These are phyloP conservation scores for Myxozyma monticola DNA, from an alignment of 805 yeast species.

Conservation along the genomic window DNA sequence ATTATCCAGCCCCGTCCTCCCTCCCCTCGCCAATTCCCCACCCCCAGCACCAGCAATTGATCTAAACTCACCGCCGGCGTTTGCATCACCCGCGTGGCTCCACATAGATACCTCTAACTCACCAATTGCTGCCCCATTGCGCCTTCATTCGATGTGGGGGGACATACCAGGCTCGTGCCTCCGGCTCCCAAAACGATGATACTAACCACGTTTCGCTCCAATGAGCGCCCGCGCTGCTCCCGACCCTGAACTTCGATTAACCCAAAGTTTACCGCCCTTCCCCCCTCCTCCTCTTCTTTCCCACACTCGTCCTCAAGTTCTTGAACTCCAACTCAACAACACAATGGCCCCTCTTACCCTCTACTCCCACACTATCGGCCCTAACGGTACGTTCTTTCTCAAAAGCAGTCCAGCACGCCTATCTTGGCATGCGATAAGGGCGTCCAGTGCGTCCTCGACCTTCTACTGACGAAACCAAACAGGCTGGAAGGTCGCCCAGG, in stretches of 20 bases:
- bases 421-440: neutral
- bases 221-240: neutral
- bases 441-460: too few species aligned
- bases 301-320: neutral
- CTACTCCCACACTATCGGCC: conserved; percentile 35
- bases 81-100: too few species aligned
- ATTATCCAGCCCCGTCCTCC: too few species aligned
- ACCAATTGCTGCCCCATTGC: too few species aligned
- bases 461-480: conserved; percentile 2
- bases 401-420: neutral
- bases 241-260: neutral
- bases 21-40: too few species aligned
- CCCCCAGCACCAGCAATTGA: too few species aligned
- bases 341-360: conserved; percentile 32
- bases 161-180: too few species aligned
- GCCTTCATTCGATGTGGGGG: too few species aligned
- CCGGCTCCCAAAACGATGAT: too few species aligned
- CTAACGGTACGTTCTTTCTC: conserved; percentile 33
- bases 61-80: too few species aligned
- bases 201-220: neutral
- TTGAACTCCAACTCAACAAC: neutral
- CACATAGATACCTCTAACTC: too few species aligned
- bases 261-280: neutral
- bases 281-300: neutral
- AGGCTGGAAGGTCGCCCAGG: conserved; percentile 75